Base-by-base conservation (phyloP, 2,329 filamentous ascomycete species). In the Emericellopsis atlantica region DNA sequence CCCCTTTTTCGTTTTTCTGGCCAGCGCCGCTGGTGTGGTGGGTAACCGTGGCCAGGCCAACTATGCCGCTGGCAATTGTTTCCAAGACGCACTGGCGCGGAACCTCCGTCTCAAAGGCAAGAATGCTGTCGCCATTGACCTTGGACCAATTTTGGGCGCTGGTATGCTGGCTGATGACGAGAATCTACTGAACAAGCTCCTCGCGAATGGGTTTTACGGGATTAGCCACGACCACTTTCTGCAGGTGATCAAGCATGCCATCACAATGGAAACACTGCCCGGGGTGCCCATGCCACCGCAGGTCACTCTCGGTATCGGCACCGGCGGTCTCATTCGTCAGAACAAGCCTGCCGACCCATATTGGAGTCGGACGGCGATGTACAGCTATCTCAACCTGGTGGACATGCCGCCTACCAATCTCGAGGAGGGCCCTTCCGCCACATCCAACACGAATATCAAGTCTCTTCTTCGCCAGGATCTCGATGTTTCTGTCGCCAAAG, bases 21-120 rank as follows among this genome's bases (percentile, higher is more conserved):
- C 73, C 18, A 74, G 70, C 31, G 65, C 72, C 1, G 64, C 70
- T 0, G 71, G 71, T 29, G 58, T 77, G 8, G 71, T 76, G 38
- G 75, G 75, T 26, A 76, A 69, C 46, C 66, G 69, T 5, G 71
- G 72, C 0, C 75, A 79, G 44, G 66, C 70, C 12, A 76, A 75
- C 52, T 79, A 79, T 45, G 67, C 71, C 3, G 71, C 72, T 1
- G 73, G 69, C 5, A 74, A 74, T 48, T 58, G 56, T 37, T 72
- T 69, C 47, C 59, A 70, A 39, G 70, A 74, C 40, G 62, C 67
- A 0, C 57, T 74, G 16, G 67, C 69, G 0, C 53, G 51, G 6
- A 54, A 58, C 40, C 51, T 54, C 34, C 52, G 53, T 9, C 50
- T 52, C 0, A 41, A 47, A 5, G 60, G 55, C 6, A 54, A 54